Percentiles rank a stretch among this genome's conserved stretches.
Conservation (phyloP, 768 basidiomycete genomes). For the Kwoniella dejecticola region DNA sequence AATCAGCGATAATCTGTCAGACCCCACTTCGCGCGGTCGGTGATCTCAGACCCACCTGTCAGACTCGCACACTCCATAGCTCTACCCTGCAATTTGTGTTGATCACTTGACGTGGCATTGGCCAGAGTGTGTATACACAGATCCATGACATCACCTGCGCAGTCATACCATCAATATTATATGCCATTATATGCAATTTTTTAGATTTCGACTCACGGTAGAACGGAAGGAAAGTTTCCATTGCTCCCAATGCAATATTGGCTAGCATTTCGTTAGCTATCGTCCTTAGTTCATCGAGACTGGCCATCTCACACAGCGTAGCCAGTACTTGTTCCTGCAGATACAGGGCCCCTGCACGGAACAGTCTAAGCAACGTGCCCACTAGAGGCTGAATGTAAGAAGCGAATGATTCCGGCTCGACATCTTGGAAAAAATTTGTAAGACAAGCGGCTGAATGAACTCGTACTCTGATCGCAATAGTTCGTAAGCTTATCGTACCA, state of each 20-base stretch:
- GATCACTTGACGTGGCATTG: constrained; percentile 69
- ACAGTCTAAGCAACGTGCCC: constrained; percentile 60
- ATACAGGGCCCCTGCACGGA: constrained; percentile 56
- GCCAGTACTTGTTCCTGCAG: constrained; percentile 88
- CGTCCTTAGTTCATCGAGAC: neutral
- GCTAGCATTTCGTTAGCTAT: constrained; percentile 55
- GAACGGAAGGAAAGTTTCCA: constrained; percentile 64
- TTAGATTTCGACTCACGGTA: constrained; percentile 21
- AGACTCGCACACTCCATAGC: constrained; percentile 90
- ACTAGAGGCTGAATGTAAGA: constrained; percentile 81
- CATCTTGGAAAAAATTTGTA: constrained; percentile 89
- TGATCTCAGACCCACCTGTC: constrained; percentile 63
- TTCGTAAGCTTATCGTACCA: too few relatives aligned
- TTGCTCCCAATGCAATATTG: constrained; percentile 85
- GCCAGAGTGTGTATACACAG: constrained; percentile 72
- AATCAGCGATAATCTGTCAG: too few relatives aligned
- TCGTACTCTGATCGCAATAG: constrained; percentile 83
- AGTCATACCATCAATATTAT: neutral
- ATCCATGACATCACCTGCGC: constrained; percentile 67
- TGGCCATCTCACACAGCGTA: constrained; percentile 59
- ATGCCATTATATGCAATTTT: neutral
- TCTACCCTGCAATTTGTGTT: constrained; percentile 69
- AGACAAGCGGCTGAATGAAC: constrained; percentile 83
- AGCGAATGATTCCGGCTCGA: constrained; percentile 69
- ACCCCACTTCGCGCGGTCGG: neutral